phyloP scores from a whole-genome alignment of 768 basidiomycete species.

The Auriculariales sp. region DNA sequence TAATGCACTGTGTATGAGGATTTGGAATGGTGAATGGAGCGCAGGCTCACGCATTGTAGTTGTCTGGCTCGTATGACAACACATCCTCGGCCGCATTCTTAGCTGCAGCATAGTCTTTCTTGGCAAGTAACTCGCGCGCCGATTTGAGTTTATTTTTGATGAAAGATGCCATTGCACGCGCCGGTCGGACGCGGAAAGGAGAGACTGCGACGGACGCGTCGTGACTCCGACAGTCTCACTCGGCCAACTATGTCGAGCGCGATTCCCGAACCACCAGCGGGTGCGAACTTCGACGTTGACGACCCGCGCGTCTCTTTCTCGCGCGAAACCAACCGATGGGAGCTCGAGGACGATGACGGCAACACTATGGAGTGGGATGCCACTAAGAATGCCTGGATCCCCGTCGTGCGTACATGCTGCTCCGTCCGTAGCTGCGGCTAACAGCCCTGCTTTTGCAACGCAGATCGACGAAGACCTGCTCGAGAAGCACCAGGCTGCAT shows the following conservation, averaged over 20 bases:
- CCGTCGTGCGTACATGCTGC: constrained; percentile 43
- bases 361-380: constrained; percentile 83
- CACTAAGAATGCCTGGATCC: constrained; percentile 64
- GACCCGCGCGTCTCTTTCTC: constrained; percentile 80
- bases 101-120: constrained; percentile 61
- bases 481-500: constrained; percentile 87
- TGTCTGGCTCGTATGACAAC: constrained; percentile 61
- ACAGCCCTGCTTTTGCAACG: too few species aligned
- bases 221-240: too few species aligned
- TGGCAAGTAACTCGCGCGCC: constrained; percentile 58
- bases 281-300: constrained; percentile 1
- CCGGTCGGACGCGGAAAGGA: background rate
- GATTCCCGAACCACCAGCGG: too few species aligned
- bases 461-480: constrained; percentile 81
- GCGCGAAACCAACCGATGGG: constrained; percentile 63
- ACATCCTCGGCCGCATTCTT: constrained; percentile 51
- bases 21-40: background rate
- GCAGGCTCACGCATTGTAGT: constrained; percentile 73
- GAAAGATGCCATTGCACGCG: constrained; percentile 18
- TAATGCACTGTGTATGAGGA: constrained; percentile 17
- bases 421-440: constrained; percentile 1
- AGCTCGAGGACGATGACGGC: constrained; percentile 80
- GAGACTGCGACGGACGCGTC: too few species aligned
- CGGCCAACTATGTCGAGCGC: too few species aligned
- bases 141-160: constrained; percentile 65